These are phyloP conservation scores for Colletotrichum tropicicola DNA, from an alignment of 2,329 filamentous ascomycete species.

Conservation along the genomic window DNA sequence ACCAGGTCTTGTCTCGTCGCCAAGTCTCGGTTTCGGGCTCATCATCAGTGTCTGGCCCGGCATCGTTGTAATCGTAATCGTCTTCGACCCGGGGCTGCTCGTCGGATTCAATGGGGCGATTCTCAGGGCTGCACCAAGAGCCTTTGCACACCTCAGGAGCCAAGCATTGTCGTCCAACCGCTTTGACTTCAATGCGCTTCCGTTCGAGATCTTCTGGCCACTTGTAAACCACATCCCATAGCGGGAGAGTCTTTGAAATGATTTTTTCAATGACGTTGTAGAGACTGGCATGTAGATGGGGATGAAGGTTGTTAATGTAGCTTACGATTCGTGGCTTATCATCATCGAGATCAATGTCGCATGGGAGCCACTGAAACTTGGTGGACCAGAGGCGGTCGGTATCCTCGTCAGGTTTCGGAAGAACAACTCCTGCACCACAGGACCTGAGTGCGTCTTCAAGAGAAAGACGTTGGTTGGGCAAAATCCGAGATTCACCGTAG, in stretches of 20 bases:
- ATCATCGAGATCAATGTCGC: conserved; percentile 52
- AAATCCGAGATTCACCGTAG: conserved; percentile 55
- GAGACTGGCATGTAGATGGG: conserved; percentile 44
- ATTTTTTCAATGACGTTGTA: conserved; percentile 52
- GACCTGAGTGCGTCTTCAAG: conserved; percentile 46
- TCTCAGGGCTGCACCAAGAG: conserved; percentile 28
- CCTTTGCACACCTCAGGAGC: conserved; percentile 30
- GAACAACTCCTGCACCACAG: conserved; percentile 42
- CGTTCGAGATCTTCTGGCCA: conserved; percentile 40
- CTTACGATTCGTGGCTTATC: conserved; percentile 51
- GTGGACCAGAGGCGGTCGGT: conserved; percentile 32
- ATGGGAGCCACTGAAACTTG: conserved; percentile 58
- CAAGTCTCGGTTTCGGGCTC: conserved; percentile 30
- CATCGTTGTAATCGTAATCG: too few relatives aligned
- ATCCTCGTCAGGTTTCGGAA: conserved; percentile 28
- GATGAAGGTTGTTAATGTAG: conserved; percentile 65
- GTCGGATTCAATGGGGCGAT: conserved; percentile 36
- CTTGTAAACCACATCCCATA: conserved; percentile 52
- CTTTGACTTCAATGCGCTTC: conserved; percentile 35
- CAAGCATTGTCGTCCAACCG: conserved; percentile 33
- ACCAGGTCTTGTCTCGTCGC: conserved; percentile 39
- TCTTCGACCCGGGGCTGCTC: conserved; percentile 33
- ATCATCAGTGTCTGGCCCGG: too few relatives aligned
- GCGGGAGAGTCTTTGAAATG: conserved; percentile 50
- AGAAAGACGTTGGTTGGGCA: conserved; percentile 41